Base-by-base conservation (phyloP, 2,329 filamentous ascomycete genomes). In the Aspergillus bombycis region DNA sequence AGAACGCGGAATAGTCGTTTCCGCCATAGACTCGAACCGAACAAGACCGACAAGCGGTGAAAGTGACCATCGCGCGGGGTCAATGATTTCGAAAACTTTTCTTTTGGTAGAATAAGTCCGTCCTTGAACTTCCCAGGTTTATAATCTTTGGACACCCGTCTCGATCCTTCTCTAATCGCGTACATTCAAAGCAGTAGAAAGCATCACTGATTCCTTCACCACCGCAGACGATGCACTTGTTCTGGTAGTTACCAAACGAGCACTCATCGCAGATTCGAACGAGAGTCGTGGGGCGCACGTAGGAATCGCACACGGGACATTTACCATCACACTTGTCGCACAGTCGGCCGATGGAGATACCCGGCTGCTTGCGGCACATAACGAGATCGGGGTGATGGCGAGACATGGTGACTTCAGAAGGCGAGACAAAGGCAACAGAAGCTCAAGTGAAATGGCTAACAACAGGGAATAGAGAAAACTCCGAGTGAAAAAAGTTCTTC, bases 251-350 rank as follows among this genome's bases (percentile, higher is more conserved):
- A 76, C 95, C 95, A 79, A 99, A 99, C 78, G 92, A 94, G 85
- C 95, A 99, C 83, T 99, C 95, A 84, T 99, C 95, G 85, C 95
- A 99, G 83, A 99, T 98, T 75, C 94, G 93, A 65, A 96, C 95
- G 62, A 98, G 90, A 10, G 95, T 98, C 32, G 95, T 99, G 14
- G 95, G 95, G 19, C 95, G 94, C 68, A 99, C 95, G 86, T 99
- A 99, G 65, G 92, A 96, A 79, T 99, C 95, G 88, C 95, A 99
- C 65, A 99, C 94, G 69, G 95, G 95, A 76, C 95, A 99, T 84
- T 99, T 99, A 80, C 95, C 95, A 83, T 99, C 95, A 85, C 95
- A 99, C 83, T 99, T 99, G 84, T 99, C 95, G 86, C 95, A 99
- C 77, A 99, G 92, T 62, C 95, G 94, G 78, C 95, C 95, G 86